These are phyloP conservation scores for Penicillium crystallinum DNA, from an alignment of 495 filamentous ascomycete species.

Conservation along the genomic window DNA sequence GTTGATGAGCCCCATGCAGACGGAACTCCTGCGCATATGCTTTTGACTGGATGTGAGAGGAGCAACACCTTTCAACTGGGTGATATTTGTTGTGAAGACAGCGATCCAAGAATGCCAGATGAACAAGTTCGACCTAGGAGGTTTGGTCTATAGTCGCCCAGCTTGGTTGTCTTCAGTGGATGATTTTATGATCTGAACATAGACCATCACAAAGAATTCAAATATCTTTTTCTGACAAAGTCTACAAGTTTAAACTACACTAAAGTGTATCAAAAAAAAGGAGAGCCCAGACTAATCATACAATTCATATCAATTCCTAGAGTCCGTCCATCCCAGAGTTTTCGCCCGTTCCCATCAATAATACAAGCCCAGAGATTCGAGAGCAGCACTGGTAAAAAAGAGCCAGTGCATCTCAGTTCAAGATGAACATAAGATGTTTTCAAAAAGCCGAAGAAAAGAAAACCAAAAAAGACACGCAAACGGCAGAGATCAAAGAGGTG, in stretches of 20 bases:
- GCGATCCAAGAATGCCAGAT: too few species aligned
- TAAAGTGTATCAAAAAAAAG: background rate
- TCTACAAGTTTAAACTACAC: background rate
- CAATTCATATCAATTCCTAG: slow-evolving; percentile 33
- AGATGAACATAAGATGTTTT: slow-evolving; percentile 15
- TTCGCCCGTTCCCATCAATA: slow-evolving; percentile 33
- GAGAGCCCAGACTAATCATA: slow-evolving; percentile 30
- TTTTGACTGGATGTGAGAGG: slow-evolving; percentile 15
- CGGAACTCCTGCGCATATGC: slow-evolving; percentile 9
- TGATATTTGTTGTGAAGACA: too few species aligned
- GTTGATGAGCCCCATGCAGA: slow-evolving; percentile 4
- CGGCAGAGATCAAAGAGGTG: slow-evolving; percentile 7
- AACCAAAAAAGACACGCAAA: slow-evolving; percentile 10
- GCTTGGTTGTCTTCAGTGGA: too few species aligned
- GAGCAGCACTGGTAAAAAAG: slow-evolving; percentile 16
- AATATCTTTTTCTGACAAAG: background rate
- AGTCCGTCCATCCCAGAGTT: slow-evolving; percentile 22
- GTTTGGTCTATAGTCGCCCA: too few species aligned
- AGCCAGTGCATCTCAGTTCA: slow-evolving; percentile 22
- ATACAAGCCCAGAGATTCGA: slow-evolving; percentile 25
- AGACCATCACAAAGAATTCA: too few species aligned
- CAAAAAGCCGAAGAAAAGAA: background rate
- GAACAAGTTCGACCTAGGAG: too few species aligned
- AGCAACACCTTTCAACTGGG: background rate
- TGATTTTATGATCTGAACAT: too few species aligned